Evolutionary conservation across 176 grass and related monocot species (phyloP), one percentile per base, ranked within the genome.

Genomic region (Oryza australiensis): DNA sequence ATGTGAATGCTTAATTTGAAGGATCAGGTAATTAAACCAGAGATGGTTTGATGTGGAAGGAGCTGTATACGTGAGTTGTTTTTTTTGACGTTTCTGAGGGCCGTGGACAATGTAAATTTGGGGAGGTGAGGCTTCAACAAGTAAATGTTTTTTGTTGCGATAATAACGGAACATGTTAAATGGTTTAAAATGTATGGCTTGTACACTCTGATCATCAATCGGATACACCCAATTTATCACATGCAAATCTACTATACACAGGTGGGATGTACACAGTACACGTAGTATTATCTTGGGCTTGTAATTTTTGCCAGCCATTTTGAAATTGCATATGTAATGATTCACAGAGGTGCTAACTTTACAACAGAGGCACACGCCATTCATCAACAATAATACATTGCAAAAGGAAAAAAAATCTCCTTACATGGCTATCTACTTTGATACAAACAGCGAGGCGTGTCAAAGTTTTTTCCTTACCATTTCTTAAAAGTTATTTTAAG

Each of bases 21-120:
- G 63, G 62, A 37, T 40, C 26, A 59, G 28, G 33, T 9, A 7
- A 37, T 37, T 37, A 81, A 5, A 20, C 73, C n/a, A 49, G 49
- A 66, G 49, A 66, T 64, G 38, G 35, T 67, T 53, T 75, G n/a
- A 34, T 75, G 22, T 81, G 71, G 70, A 69, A 7, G 40, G 43
- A 65, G 55, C 35, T 81, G 14, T 55, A 49, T 45, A 15, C 9
- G 18, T 76, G 26, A 78, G 64, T 28, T 64, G 11, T 75, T 64
- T 79, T 79, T 37, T 70, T 13, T 24, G 33, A 60, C n/a, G 51
- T 15, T 66, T 67, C 18, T n/a, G 35, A 72, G 29, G 38, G 49
- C 53, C 33, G 68, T 59, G 62, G 62, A 45, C 35, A 60, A 74
- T 84, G 69, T 74, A 75, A 80, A 72, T 66, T 74, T n/a, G n/a